phyloP scores from a whole-genome alignment of 495 filamentous ascomycete species.

The Xylaria longipes region DNA sequence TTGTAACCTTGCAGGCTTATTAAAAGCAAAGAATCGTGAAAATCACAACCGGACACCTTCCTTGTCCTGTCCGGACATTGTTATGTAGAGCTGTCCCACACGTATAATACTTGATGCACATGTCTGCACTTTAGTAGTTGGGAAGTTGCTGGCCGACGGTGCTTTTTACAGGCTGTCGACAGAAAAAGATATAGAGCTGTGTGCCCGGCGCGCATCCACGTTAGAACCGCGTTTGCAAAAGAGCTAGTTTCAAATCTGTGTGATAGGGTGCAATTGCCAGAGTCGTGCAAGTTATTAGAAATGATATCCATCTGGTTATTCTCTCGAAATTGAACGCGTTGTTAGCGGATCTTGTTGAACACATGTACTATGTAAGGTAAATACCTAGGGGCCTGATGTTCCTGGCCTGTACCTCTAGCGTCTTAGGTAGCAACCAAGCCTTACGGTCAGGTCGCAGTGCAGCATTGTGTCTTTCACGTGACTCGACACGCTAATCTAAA shows the following conservation, averaged over 20 bases:
- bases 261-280: neutral
- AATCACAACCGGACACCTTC: neutral
- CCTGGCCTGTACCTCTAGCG: neutral
- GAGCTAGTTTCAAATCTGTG: neutral
- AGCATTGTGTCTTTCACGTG: neutral
- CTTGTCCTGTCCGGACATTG: neutral
- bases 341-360: too few relatives aligned
- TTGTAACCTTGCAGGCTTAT: neutral
- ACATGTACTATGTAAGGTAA: too few relatives aligned
- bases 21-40: neutral
- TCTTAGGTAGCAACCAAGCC: neutral
- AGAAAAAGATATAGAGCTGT: neutral
- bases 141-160: neutral
- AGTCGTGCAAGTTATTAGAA: neutral
- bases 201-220: neutral
- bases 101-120: neutral
- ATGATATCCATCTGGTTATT: too few relatives aligned
- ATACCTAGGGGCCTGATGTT: neutral
- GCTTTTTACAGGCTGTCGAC: neutral
- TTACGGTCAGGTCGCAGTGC: neutral
- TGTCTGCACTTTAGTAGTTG: neutral
- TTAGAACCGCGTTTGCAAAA: neutral
- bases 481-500: neutral
- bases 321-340: too few relatives aligned
- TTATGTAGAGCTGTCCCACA: neutral